These are phyloP conservation scores for Hortiboletus campestris DNA, from an alignment of 768 basidiomycete genomes.

Conservation along the genomic window DNA sequence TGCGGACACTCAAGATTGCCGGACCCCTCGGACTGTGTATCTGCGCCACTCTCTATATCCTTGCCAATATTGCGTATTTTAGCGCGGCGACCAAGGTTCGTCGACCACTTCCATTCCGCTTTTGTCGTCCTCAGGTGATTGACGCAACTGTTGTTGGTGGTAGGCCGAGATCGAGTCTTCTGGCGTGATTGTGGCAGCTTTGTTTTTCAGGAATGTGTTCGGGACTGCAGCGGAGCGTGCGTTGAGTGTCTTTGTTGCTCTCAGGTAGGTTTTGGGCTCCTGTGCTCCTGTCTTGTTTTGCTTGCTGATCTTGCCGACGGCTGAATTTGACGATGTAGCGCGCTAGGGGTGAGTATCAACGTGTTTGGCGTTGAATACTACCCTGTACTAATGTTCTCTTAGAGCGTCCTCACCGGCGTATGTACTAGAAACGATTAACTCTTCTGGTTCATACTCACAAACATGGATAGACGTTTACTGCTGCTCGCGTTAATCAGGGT, in stretches of 20 bases:
- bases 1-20: conserved; percentile 59
- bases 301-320: not conserved
- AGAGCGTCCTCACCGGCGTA: conserved; percentile 34
- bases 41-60: conserved; percentile 49
- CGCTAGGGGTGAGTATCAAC: conserved; percentile 30
- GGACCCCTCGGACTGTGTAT: conserved; percentile 57
- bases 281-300: not conserved
- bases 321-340: conserved; percentile 20
- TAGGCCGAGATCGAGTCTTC: conserved; percentile 45
- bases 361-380: not conserved
- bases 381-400: not conserved
- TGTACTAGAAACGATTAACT: not conserved
- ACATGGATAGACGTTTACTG: conserved; percentile 44
- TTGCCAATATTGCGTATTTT: conserved; percentile 60
- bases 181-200: conserved; percentile 54
- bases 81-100: conserved; percentile 31
- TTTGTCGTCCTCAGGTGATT: not conserved
- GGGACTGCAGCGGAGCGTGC: conserved; percentile 51
- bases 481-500: conserved; percentile 55
- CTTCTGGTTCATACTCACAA: not conserved
- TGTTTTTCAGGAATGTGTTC: conserved; percentile 61
- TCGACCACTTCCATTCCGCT: not conserved
- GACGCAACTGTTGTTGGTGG: not conserved
- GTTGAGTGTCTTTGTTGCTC: conserved; percentile 51
- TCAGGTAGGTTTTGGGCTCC: conserved; percentile 38